Evolutionary conservation across 2,329 filamentous ascomycete species (phyloP).

Genomic region (Aspergillus eucalypticola): DNA sequence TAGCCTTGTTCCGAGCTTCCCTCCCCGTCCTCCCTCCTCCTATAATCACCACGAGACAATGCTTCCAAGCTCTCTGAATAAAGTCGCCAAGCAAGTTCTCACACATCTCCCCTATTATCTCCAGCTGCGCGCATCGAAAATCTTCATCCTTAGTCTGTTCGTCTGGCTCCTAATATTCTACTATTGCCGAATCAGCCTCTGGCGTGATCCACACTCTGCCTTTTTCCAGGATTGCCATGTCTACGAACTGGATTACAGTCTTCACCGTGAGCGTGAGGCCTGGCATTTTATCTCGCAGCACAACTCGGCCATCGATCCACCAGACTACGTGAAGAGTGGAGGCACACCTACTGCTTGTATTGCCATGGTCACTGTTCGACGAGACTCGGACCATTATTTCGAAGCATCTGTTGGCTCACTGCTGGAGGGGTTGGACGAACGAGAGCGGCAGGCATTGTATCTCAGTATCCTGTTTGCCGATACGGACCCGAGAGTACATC

Average conservation of each 20-base stretch:
- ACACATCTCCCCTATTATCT: too few relatives aligned
- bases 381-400: constrained; percentile 28
- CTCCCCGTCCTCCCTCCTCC: too few relatives aligned
- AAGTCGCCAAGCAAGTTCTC: too few relatives aligned
- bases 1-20: too few relatives aligned
- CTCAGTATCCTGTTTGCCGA: constrained; percentile 27
- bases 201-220: constrained; percentile 32
- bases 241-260: constrained; percentile 30
- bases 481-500: constrained; percentile 26
- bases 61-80: too few relatives aligned
- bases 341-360: constrained; percentile 22
- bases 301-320: constrained; percentile 16
- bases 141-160: too few relatives aligned
- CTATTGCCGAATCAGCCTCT: constrained; percentile 24
- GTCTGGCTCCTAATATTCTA: constrained; percentile 18
- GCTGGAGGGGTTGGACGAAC: constrained; percentile 22
- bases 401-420: constrained; percentile 28
- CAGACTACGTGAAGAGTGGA: constrained; percentile 8
- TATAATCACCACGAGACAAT: too few relatives aligned
- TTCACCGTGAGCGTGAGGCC: constrained; percentile 26
- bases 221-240: constrained; percentile 28
- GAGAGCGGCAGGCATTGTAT: constrained; percentile 24
- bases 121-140: too few relatives aligned
- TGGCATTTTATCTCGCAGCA: constrained; percentile 22
- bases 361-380: constrained; percentile 26